Conservation (phyloP, 2,329 filamentous ascomycete genomes). For the Beauveria asiatica region DNA sequence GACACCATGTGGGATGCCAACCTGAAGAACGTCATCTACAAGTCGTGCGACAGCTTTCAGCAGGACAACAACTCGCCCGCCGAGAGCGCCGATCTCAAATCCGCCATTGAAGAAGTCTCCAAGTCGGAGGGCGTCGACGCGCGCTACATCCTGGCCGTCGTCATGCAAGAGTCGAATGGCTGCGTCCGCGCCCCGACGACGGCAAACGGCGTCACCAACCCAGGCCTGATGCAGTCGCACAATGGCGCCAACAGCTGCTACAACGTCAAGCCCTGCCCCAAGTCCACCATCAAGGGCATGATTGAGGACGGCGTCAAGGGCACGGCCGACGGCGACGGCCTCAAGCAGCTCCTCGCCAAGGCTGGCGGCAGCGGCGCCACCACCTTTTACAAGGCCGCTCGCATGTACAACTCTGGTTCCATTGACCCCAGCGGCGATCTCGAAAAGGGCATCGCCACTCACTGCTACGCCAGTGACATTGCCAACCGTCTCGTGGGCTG, state of each 20-base stretch:
- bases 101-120: slow-evolving; percentile 25
- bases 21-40: slow-evolving; percentile 15
- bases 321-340: slow-evolving; percentile 31
- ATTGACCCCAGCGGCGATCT: slow-evolving; percentile 26
- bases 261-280: slow-evolving; percentile 21
- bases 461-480: slow-evolving; percentile 42
- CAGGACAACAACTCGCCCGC: slow-evolving; percentile 15
- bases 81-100: slow-evolving; percentile 19
- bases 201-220: slow-evolving; percentile 31
- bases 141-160: slow-evolving; percentile 34
- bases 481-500: slow-evolving; percentile 21
- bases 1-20: slow-evolving; percentile 18
- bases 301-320: slow-evolving; percentile 33
- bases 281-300: slow-evolving; percentile 20
- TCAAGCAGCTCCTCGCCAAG: slow-evolving; percentile 28
- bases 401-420: slow-evolving; percentile 41
- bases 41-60: slow-evolving; percentile 12
- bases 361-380: slow-evolving; percentile 22
- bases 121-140: slow-evolving; percentile 23
- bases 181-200: slow-evolving; percentile 34
- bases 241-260: slow-evolving; percentile 28
- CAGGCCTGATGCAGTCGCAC: slow-evolving; percentile 33
- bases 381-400: slow-evolving; percentile 36
- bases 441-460: slow-evolving; percentile 33
- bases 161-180: slow-evolving; percentile 36